Base-by-base conservation (phyloP, 257 asterid species). In the Nicotiana attenuata region DNA sequence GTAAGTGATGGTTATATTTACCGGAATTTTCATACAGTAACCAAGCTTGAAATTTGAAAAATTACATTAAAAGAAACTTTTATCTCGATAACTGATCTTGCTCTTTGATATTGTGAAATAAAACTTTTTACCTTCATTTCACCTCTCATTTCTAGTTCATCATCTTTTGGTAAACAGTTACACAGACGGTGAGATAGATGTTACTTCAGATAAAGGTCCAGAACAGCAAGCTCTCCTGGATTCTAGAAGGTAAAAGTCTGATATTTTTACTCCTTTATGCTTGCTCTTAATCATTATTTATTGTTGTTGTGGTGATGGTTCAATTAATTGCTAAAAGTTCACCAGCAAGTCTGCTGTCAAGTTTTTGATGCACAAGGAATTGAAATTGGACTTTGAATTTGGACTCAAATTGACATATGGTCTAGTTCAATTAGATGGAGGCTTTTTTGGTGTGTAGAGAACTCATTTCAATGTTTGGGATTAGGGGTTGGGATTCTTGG, bases 181-280 rank as follows among this genome's bases (percentile, higher is more conserved):
- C 85, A 82, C 92, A 20, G 89, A 87, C 6, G 88, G 91, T 68
- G 95, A 90, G 83, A 41, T 78, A 20, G 93, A 90, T 79, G 89
- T 22, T 63, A 84, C 28, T 84, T 88, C 90, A 16, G 94, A 89
- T 52, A 86, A 76, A 86, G 82, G 10, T 86, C 87, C 87, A 24
- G 94, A 93, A 85, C 96, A 93, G 71, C 90, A 68, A 86, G 91
- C 93, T 65, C 92, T 87, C 80, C 91, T 87, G 73, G 93, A 92
- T 87, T 91, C 98, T 75, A 92, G 88, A 85, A 95, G 99, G 99
- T 93, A 81, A 68, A 68, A 77, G 38, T n/a, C 20, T 67, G 53
- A 73, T 33, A 24, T 13, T 57, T 6, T 29, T 0, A 2, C 60
- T 78, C 73, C 1, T 78, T 16, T 38, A 57, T n/a, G 67, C 24